Percentiles rank a stretch among this genome's conserved stretches.
Evolutionary conservation across 768 basidiomycete species (phyloP).

Genomic region (Galerina marginata): DNA sequence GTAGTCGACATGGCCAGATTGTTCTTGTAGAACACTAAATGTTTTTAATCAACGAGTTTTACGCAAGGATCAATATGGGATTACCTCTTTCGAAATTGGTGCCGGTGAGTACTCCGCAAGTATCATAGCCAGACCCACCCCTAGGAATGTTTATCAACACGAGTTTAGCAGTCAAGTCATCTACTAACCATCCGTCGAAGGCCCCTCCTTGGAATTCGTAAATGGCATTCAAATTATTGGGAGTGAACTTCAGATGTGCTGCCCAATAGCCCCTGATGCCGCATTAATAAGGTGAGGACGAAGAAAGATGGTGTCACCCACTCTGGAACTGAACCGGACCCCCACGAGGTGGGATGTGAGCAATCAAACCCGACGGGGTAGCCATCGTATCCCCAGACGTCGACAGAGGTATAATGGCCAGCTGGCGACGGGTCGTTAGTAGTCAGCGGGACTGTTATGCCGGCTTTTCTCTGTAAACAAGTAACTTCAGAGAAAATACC

Average conservation of each 20-base stretch:
- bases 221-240: slow-evolving; percentile 44
- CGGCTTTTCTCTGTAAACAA: slow-evolving; percentile 40
- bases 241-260: slow-evolving; percentile 41
- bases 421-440: slow-evolving; percentile 53
- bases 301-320: slow-evolving; percentile 14
- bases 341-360: slow-evolving; percentile 50
- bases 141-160: slow-evolving; percentile 23
- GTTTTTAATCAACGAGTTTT: neutral
- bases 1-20: slow-evolving; percentile 53
- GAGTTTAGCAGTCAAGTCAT: neutral
- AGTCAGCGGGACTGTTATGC: slow-evolving; percentile 54
- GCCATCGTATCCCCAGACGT: slow-evolving; percentile 56
- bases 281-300: neutral
- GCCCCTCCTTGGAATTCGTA: slow-evolving; percentile 58
- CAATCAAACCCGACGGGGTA: slow-evolving; percentile 64
- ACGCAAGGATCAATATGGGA: neutral
- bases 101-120: slow-evolving; percentile 40
- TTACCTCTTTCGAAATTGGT: slow-evolving; percentile 52
- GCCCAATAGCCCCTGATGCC: slow-evolving; percentile 41
- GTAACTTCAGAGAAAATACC: neutral
- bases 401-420: slow-evolving; percentile 50
- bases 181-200: slow-evolving; percentile 50
- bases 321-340: slow-evolving; percentile 47
- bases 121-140: slow-evolving; percentile 45
- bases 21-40: slow-evolving; percentile 52